Evolutionary conservation across 345 rosid species (phyloP).

Genomic region (Bretschneidera sinensis): DNA sequence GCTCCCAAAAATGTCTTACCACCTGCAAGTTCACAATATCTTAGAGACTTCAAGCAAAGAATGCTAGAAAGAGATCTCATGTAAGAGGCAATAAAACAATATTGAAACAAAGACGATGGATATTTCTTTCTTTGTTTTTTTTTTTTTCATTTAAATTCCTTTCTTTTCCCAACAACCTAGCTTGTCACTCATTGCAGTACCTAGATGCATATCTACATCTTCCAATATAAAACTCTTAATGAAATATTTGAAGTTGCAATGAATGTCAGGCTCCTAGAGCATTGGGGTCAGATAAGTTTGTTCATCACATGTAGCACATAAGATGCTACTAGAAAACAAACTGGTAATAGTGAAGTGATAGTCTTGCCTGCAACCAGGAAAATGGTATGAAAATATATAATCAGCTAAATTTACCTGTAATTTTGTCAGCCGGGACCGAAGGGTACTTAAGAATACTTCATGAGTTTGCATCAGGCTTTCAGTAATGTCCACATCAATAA

Average conservation of each 20-base stretch:
- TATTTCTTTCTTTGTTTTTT: neutral
- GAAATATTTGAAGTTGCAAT: neutral
- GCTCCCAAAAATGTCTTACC: slow-evolving; percentile 87
- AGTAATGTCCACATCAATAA: slow-evolving; percentile 34
- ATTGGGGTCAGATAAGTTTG: neutral
- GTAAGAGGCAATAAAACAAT: neutral
- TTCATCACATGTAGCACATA: no score
- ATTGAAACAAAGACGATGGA: slow-evolving; percentile 1
- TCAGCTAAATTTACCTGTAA: slow-evolving; percentile 60
- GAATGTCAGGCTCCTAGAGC: neutral
- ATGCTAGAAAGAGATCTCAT: neutral
- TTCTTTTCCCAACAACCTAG: neutral
- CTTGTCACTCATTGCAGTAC: neutral
- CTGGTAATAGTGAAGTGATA: neutral
- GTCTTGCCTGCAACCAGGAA: no score
- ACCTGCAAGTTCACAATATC: slow-evolving; percentile 47
- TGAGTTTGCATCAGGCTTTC: slow-evolving; percentile 77
- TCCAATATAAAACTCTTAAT: neutral
- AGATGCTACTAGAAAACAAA: no score
- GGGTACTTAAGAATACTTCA: slow-evolving; percentile 62
- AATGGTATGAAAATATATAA: no score
- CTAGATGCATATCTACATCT: neutral
- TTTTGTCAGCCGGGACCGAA: slow-evolving; percentile 83
- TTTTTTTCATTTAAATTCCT: neutral
- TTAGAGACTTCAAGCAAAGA: slow-evolving; percentile 9